A percentile compares a stretch with the other conserved stretches of the same genome.
These are phyloP conservation scores for Linnemannia hyalina DNA, from an alignment of 192 early-diverging fungal species.

Conservation along the genomic window DNA sequence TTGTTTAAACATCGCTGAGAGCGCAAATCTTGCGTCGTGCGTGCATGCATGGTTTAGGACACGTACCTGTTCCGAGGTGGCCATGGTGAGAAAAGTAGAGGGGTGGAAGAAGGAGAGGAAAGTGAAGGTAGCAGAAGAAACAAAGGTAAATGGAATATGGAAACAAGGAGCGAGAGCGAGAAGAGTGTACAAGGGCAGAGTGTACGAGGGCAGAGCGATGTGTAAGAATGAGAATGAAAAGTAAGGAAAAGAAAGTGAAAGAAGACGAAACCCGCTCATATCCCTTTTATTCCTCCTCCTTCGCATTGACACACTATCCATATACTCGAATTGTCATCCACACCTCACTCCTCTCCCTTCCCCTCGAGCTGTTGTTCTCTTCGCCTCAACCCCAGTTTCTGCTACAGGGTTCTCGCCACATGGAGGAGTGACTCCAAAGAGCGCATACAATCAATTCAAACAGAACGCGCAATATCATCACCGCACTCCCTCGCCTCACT, in stretches of 20 bases:
- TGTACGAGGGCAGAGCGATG: too few species aligned
- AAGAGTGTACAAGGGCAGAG: not conserved
- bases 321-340: not conserved
- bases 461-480: not conserved
- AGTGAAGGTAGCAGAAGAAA: not conserved
- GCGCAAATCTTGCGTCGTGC: too few species aligned
- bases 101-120: not conserved
- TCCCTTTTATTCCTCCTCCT: not conserved
- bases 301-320: not conserved
- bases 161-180: not conserved
- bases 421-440: not conserved
- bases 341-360: not conserved
- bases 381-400: too few species aligned
- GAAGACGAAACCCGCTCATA: not conserved
- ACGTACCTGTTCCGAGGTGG: conserved; percentile 31
- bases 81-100: not conserved
- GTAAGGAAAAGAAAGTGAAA: not conserved
- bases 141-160: not conserved
- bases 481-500: not conserved
- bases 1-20: not conserved
- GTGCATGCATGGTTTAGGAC: not conserved
- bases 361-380: not conserved
- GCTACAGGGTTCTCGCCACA: conserved; percentile 2
- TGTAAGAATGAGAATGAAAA: not conserved
- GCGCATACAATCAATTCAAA: not conserved